phyloP scores from a whole-genome alignment of 768 basidiomycete species.

The Sarcodon aspratus region DNA sequence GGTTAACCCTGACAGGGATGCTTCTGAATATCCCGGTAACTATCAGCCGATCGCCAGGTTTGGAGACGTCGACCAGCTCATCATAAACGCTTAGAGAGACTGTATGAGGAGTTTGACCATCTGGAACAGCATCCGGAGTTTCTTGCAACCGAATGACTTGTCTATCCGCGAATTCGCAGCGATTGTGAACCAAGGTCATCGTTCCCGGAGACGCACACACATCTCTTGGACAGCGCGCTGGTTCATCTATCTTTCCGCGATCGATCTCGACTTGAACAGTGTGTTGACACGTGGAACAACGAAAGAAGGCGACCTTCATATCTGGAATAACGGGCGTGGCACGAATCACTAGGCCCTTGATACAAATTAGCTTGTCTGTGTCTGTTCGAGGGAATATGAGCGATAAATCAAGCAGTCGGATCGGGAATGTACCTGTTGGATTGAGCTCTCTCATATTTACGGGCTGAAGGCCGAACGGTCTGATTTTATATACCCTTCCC shows the following conservation, averaged over 20 bases:
- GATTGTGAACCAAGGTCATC: constrained; percentile 94
- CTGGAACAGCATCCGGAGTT: constrained; percentile 95
- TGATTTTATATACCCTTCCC: constrained; percentile 80
- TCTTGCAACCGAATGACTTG: constrained; percentile 95
- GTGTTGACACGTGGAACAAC: constrained; percentile 90
- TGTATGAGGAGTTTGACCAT: constrained; percentile 97
- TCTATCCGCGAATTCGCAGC: constrained; percentile 91
- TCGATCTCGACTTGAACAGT: constrained; percentile 97
- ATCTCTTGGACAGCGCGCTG: constrained; percentile 83
- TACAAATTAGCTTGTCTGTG: constrained; percentile 92
- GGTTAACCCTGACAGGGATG: constrained; percentile 91
- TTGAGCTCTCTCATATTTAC: constrained; percentile 95
- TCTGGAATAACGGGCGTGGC: constrained; percentile 97
- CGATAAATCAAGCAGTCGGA: neutral
- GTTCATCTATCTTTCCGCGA: constrained; percentile 95
- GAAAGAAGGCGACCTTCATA: constrained; percentile 99
- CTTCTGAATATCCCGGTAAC: constrained; percentile 94
- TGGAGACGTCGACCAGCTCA: constrained; percentile 91
- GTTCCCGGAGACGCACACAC: constrained; percentile 82
- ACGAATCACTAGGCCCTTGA: constrained; percentile 96
- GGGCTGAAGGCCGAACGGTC: constrained; percentile 76
- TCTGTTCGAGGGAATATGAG: constrained; percentile 34
- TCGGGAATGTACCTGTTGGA: constrained; percentile 56
- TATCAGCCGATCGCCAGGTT: constrained; percentile 87
- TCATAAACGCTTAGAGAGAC: constrained; percentile 97